Evolutionary conservation across 163 green algal genomes (phyloP).

Genomic region (Trebouxiophyceae sp.): DNA sequence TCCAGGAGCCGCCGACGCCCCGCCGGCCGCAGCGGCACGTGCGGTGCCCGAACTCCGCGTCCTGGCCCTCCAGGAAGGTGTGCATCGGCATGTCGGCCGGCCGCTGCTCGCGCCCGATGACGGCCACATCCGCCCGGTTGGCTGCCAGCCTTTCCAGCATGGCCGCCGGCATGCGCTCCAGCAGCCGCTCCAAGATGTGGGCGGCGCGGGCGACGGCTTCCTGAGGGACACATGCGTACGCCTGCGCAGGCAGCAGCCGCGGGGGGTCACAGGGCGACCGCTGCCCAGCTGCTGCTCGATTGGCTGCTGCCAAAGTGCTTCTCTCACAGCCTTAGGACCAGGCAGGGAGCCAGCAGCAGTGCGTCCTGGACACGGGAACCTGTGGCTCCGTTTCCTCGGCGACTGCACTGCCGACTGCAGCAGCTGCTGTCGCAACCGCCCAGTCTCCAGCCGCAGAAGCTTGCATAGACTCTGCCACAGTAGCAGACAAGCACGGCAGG

Average conservation of each 20-base stretch:
- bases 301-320: too few species aligned
- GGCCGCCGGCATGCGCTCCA: conserved; percentile 13
- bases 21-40: conserved; percentile 50
- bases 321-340: too few species aligned
- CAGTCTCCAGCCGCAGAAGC: too few species aligned
- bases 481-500: not conserved
- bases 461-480: too few species aligned
- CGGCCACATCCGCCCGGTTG: conserved; percentile 37
- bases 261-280: too few species aligned
- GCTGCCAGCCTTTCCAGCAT: conserved; percentile 32
- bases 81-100: conserved; percentile 69
- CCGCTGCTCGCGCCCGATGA: conserved; percentile 53
- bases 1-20: conserved; percentile 44
- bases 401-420: too few species aligned
- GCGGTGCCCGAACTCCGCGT: conserved; percentile 17
- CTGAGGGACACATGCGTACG: conserved; percentile 37
- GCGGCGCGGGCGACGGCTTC: conserved; percentile 32
- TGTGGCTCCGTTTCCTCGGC: too few species aligned
- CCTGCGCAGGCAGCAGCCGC: conserved; percentile 16
- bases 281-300: too few species aligned
- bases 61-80: conserved; percentile 34
- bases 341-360: too few species aligned
- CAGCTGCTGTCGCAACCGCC: too few species aligned
- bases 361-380: too few species aligned
- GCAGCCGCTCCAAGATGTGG: conserved; percentile 40